Evolutionary conservation across 495 filamentous ascomycete genomes (phyloP).

Genomic region (Xylaria acuta): DNA sequence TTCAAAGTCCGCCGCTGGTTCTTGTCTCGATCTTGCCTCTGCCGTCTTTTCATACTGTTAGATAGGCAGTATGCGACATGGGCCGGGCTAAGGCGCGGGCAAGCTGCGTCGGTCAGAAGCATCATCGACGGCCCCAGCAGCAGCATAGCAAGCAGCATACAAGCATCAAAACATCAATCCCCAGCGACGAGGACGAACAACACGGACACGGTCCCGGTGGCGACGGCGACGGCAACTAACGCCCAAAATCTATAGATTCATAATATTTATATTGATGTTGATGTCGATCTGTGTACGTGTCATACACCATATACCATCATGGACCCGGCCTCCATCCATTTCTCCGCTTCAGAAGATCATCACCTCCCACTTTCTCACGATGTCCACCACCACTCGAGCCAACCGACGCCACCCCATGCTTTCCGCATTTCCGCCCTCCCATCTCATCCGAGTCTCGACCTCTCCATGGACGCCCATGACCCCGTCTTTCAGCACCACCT

Average conservation of each 20-base stretch:
- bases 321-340: slow-evolving; percentile 38
- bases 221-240: not conserved
- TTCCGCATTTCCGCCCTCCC: slow-evolving; percentile 40
- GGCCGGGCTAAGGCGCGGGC: slow-evolving; percentile 22
- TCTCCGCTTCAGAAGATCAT: slow-evolving; percentile 28
- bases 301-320: slow-evolving; percentile 22
- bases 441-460: slow-evolving; percentile 49
- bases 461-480: slow-evolving; percentile 42
- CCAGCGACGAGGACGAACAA: not conserved
- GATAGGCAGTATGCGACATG: slow-evolving; percentile 24
- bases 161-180: slow-evolving; percentile 15
- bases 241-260: not conserved
- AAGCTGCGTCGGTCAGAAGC: slow-evolving; percentile 28
- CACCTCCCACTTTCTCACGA: slow-evolving; percentile 32
- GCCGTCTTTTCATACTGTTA: not conserved
- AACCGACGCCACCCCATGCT: slow-evolving; percentile 32
- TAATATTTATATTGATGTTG: not conserved
- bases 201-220: not conserved
- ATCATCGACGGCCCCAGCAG: slow-evolving; percentile 30
- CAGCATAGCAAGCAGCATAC: slow-evolving; percentile 28
- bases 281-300: not conserved
- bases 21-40: not conserved
- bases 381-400: slow-evolving; percentile 33
- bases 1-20: not conserved
- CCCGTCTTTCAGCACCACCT: slow-evolving; percentile 47